Evolutionary conservation across 139 green algal species (phyloP), one percentile per base, ranked within the genome.

Genomic region (Yamagishiella unicocca): DNA sequence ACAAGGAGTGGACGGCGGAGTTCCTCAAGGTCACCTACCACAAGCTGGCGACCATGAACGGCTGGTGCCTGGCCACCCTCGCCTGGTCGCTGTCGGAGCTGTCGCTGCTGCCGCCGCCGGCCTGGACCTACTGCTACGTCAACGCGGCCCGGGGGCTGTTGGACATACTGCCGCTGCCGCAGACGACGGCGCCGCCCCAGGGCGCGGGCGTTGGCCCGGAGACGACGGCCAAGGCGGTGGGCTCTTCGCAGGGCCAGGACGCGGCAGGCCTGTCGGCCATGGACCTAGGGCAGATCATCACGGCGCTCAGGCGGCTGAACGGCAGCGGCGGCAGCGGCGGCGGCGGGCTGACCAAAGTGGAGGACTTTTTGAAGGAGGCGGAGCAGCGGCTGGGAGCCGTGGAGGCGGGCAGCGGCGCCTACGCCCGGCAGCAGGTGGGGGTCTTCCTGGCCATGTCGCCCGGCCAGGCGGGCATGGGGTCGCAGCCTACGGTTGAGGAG

Each of bases 21-120:
- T 90, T 93, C 81, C 74, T 93, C 72, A 88, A 91, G 38, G 83
- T 82, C 19, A 84, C 84, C 40, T 93, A 88, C 85, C 85, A 90
- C 76, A 85, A 86, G 75, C 74, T 93, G 66, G 24, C 42, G 8
- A 8, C 67, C 37, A 87, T 88, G 74, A 61, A 45, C 24, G 55
- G 40, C 31, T 80, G 89, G 87, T 80, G 87, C n/a, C 76, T 93
- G 29, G 72, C 78, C 54, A 90, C 72, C 37, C 50, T 90, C 24
- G 83, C 80, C 42, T 90, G 87, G 90, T 80, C 87, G 0, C 74
- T 93, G 43, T 62, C 77, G 24, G 82, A 88, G 70, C 80, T 93
- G 40, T 22, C 40, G 37, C 68, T 90, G 53, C 43, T 58, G 27
- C 90, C 87, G 38, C 87, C 90, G 24, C 87, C 87, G 54, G 90